Base-by-base conservation (phyloP, 495 filamentous ascomycete genomes). In the Daldinia decipiens region DNA sequence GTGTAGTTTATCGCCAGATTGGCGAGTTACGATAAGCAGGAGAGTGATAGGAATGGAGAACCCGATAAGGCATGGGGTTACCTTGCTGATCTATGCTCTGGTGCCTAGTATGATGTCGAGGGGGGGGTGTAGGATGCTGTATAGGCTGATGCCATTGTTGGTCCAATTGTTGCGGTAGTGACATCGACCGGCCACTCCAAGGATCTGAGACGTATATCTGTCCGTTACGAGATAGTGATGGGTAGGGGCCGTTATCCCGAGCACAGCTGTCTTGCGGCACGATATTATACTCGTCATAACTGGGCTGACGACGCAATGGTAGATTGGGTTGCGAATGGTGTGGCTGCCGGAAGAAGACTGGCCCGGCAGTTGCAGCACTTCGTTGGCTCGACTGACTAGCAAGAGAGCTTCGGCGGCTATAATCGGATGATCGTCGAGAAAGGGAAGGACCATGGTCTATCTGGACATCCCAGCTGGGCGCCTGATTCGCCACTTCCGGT, bases 31-130 rank as follows among this genome's bases (percentile, higher is more conserved):
- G 78, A 62, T 84, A 84, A 12, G 82, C 82, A 6, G 82, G 82
- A 4, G 82, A 83, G 61, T 84, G 82, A 62, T 84, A 84, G 63
- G 82, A 83, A 62, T 84, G 82, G 13, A 84, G 74, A 32, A 83
- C 71, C 7, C 82, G 81, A 53, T 80, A 83, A 11, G 78, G 82
- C 15, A 68, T 62, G 17, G 74, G 65, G 45, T 71, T 65, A 62
- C 77, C 73, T 67, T 76, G 62, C 29, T 74, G 73, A 51, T 74
- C 73, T 15, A 76, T 26, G 47, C 82, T 83, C 52, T 76, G 78
- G 60, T 79, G 79, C 13, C 82, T 78, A 54, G 74, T 40, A 61
- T 82, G 82, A 27, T 70, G 74, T 24, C 78, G 80, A 21, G 80
- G 74, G 1, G 72, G 65, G 19, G 79, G 69, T 6, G 78, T 73